Evolutionary conservation across 768 basidiomycete species (phyloP), one percentile per base, ranked within the genome.

Genomic region (Suillus luteus): DNA sequence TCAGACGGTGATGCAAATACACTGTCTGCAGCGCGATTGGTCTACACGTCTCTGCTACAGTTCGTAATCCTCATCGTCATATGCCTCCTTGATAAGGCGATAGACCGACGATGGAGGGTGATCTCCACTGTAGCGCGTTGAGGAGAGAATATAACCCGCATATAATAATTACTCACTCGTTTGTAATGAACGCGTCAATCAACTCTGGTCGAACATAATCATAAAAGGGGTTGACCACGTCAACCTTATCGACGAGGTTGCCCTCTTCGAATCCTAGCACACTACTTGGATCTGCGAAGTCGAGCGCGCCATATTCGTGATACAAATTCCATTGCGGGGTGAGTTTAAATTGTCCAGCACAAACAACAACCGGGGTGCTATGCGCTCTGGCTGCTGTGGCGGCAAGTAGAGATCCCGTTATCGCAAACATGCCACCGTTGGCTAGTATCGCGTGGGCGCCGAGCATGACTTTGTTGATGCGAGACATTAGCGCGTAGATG

Each of bases 371-470:
- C 0, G 95, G 95, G 22, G 93, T 95, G 70, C 90, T 87, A 78
- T 97, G 95, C 35, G 89, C 91, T 62, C 87, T 87, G 41, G 96
- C 96, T 55, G 95, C 95, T 27, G 90, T 86, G 4, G 92, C 93
- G 1, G 89, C 92, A 49, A 95, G 81, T 19, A 95, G 83, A 1
- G 93, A 91, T 22, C 96, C 96, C 0, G 91, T 85, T 51, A 92
- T 85, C 17, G 93, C 91, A 75, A 96, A 95, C 85, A 98, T 90
- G 15, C 96, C 95, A 15, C 97, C 97, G 71, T 98, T 96, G 31
- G 96, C 96, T 58, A 97, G 88, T 70, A 99, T 91, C n/a, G 92
- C 89, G 76, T 98, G 96, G 12, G 95, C 91, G 35, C 95, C 94
- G 54, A 99, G 83, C 64, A 99, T 87, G 68, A 99, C 91, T 77